A percentile compares a stretch with the other conserved stretches of the same genome.
These are phyloP conservation scores for Ceratocystis harringtonii DNA, from an alignment of 2,329 filamentous ascomycete species.

Conservation along the genomic window DNA sequence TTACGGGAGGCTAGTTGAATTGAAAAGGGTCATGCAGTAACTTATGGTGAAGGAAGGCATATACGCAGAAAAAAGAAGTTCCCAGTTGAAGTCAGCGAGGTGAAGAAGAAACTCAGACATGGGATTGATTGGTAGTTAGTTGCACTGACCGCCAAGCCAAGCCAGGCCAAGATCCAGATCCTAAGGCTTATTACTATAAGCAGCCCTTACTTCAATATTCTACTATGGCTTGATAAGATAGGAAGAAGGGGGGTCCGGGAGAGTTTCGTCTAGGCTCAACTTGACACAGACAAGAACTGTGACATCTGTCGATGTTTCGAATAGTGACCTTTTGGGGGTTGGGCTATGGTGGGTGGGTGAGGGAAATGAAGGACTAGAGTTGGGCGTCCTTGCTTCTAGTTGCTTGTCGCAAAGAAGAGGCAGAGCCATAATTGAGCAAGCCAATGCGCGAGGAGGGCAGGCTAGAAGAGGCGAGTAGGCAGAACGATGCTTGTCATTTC, in stretches of 20 bases:
- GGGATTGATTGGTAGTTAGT: no score
- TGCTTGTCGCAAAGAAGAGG: constrained; percentile 1
- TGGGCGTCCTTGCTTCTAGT: neutral
- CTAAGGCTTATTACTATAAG: neutral
- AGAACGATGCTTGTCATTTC: neutral
- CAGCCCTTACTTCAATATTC: neutral
- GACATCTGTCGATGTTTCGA: constrained; percentile 5
- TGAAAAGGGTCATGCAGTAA: no score
- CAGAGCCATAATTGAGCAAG: neutral
- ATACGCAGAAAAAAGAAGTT: no score
- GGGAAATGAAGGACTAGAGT: constrained; percentile 4
- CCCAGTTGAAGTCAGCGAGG: no score
- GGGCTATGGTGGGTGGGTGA: neutral
- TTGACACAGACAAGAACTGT: constrained; percentile 3
- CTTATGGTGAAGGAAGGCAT: no score
- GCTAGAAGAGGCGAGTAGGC: neutral
- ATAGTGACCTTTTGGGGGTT: neutral
- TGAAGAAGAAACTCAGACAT: no score
- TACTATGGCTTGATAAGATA: neutral
- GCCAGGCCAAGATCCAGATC: no score
- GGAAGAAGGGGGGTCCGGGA: neutral
- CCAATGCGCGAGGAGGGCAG: neutral
- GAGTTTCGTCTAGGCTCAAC: neutral
- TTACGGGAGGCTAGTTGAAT: no score
- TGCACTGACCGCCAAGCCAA: no score